phyloP scores from a whole-genome alignment of 2,329 filamentous ascomycete genomes.

The Phyllosticta citriasiana region DNA sequence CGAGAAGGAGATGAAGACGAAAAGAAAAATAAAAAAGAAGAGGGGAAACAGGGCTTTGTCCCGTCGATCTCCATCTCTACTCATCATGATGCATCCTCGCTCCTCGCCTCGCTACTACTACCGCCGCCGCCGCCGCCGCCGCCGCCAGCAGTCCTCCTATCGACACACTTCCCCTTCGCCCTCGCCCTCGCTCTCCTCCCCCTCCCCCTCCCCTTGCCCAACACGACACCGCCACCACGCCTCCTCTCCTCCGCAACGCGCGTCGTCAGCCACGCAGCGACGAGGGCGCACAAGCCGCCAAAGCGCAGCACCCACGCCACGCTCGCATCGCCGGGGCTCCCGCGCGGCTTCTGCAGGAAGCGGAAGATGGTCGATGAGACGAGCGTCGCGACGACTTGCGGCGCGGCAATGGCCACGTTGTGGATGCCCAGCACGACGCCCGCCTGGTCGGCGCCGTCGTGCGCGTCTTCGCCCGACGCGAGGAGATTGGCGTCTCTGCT shows the following conservation, averaged over 20 bases:
- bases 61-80: not conserved
- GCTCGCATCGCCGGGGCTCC: slow-evolving; percentile 73
- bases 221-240: slow-evolving; percentile 13
- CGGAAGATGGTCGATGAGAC: slow-evolving; percentile 78
- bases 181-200: not conserved
- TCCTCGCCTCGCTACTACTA: not conserved
- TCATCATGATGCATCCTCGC: not conserved
- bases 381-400: slow-evolving; percentile 83
- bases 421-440: slow-evolving; percentile 90
- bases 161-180: not conserved
- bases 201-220: not conserved
- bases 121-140: not conserved
- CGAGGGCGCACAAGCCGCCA: slow-evolving; percentile 67
- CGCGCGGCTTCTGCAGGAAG: slow-evolving; percentile 76
- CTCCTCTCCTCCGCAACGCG: slow-evolving; percentile 52
- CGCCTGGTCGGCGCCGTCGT: slow-evolving; percentile 59
- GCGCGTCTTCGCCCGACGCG: slow-evolving; percentile 34
- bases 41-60: too few species aligned
- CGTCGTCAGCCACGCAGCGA: slow-evolving; percentile 64
- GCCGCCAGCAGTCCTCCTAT: not conserved
- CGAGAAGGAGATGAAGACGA: too few species aligned
- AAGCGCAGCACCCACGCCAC: slow-evolving; percentile 80
- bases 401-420: slow-evolving; percentile 86
- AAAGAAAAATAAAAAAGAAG: too few species aligned
- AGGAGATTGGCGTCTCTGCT: slow-evolving; percentile 29